These are phyloP conservation scores for Plasmodium vivax DNA, from an alignment of 169 alveolate genomes.

Conservation along the genomic window DNA sequence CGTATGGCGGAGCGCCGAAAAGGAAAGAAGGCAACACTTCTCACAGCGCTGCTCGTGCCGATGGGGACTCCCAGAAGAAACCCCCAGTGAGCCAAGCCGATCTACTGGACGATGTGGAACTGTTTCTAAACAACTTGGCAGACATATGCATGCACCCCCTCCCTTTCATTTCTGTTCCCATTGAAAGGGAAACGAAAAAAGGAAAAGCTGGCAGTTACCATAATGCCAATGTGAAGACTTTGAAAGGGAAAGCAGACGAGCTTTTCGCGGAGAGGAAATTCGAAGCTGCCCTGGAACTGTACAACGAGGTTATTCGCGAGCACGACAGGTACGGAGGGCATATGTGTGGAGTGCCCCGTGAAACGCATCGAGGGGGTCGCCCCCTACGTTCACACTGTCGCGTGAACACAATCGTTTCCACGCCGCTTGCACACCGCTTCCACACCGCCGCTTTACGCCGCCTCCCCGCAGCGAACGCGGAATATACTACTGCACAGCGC, in stretches of 20 bases:
- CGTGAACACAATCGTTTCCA: too few species aligned
- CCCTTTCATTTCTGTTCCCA: slow-evolving; percentile 5
- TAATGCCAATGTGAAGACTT: background rate
- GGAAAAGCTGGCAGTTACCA: background rate
- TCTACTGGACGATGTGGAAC: background rate
- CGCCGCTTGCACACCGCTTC: background rate
- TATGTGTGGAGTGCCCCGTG: background rate
- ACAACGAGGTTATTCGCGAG: background rate
- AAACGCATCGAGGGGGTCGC: background rate
- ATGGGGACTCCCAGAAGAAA: background rate
- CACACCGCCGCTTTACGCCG: background rate
- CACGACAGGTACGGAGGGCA: background rate
- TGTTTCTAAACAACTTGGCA: background rate
- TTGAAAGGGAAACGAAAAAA: slow-evolving; percentile 10
- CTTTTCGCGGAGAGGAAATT: slow-evolving; percentile 32
- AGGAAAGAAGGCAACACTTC: background rate
- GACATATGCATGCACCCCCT: background rate
- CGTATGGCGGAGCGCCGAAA: background rate
- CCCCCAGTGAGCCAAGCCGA: background rate
- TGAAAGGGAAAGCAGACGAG: slow-evolving; percentile 32
- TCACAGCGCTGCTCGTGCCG: background rate
- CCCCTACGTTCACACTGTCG: background rate
- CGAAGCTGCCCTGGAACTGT: background rate
- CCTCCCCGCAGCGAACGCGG: slow-evolving; percentile 26
- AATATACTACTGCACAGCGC: slow-evolving; percentile 28